Percentiles rank a stretch among this genome's conserved stretches.
Conservation (phyloP, 805 yeast genomes). For the Dipodascopsis tothii region DNA sequence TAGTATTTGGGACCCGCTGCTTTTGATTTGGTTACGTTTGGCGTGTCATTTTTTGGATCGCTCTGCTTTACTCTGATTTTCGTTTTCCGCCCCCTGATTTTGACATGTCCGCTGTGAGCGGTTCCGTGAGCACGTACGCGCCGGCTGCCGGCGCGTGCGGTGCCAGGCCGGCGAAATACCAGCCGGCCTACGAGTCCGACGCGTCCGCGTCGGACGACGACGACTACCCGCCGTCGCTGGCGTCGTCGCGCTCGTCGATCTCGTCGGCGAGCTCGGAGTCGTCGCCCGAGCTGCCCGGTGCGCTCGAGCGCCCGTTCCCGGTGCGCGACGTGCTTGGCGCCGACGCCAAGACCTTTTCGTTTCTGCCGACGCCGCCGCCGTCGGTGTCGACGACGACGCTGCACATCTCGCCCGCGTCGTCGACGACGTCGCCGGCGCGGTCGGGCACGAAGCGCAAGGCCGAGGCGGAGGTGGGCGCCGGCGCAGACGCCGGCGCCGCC, state of each 20-base stretch:
- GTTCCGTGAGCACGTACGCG: too few species aligned
- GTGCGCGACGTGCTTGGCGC: neutral
- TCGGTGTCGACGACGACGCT: neutral
- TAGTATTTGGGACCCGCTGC: too few species aligned
- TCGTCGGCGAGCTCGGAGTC: slow-evolving; percentile 1
- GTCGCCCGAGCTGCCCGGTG: neutral
- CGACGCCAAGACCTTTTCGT: neutral
- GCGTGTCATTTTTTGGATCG: too few species aligned
- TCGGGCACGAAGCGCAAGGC: neutral
- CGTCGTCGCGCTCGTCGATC: slow-evolving; percentile 3
- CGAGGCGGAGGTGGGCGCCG: neutral
- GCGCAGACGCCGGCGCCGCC: neutral
- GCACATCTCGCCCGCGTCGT: neutral
- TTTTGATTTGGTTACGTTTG: too few species aligned
- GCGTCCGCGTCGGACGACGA: neutral
- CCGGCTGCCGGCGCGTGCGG: too few species aligned
- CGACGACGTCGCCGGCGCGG: neutral
- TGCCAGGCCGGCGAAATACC: too few species aligned
- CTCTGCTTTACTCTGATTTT: too few species aligned
- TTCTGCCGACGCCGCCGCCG: neutral
- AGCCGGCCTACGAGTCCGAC: too few species aligned
- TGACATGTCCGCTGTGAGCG: too few species aligned
- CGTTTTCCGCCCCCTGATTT: too few species aligned
- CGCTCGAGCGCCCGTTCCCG: neutral
- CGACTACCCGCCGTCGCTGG: slow-evolving; percentile 2